Percentiles rank a stretch among this genome's conserved stretches.
Evolutionary conservation across 2,329 filamentous ascomycete genomes (phyloP).

Genomic region (Ophiocordyceps camponoti-floridani): DNA sequence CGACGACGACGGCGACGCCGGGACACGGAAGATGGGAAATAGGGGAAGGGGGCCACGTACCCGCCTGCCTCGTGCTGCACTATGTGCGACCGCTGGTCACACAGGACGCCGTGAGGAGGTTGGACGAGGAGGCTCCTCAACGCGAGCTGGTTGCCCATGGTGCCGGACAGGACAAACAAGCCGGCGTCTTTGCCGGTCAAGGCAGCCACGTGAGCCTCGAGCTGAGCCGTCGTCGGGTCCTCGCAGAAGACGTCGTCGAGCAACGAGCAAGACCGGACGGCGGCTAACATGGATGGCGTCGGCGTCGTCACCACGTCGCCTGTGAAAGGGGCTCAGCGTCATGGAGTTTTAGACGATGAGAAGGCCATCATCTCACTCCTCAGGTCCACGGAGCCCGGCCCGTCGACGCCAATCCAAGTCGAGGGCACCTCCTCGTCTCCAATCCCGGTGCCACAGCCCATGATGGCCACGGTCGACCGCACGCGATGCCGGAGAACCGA

Average conservation of each 20-base stretch:
- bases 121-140: constrained; percentile 60
- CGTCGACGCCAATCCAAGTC: constrained; percentile 6
- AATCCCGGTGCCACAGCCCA: background rate
- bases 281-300: constrained; percentile 63
- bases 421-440: constrained; percentile 1
- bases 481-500: background rate
- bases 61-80: constrained; percentile 48
- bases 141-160: constrained; percentile 85
- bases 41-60: constrained; percentile 13
- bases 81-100: constrained; percentile 66
- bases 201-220: constrained; percentile 57
- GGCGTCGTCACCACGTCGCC: constrained; percentile 50
- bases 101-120: constrained; percentile 65
- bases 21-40: background rate
- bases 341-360: background rate
- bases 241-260: constrained; percentile 73
- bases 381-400: constrained; percentile 5
- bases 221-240: constrained; percentile 57
- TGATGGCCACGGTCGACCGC: background rate
- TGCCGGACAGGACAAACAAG: constrained; percentile 73
- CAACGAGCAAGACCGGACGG: constrained; percentile 57
- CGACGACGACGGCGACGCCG: background rate
- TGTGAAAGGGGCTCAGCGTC: constrained; percentile 5
- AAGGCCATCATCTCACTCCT: constrained; percentile 4
- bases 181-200: constrained; percentile 60